phyloP scores from a whole-genome alignment of 768 basidiomycete genomes.

The Russula olivacea region DNA sequence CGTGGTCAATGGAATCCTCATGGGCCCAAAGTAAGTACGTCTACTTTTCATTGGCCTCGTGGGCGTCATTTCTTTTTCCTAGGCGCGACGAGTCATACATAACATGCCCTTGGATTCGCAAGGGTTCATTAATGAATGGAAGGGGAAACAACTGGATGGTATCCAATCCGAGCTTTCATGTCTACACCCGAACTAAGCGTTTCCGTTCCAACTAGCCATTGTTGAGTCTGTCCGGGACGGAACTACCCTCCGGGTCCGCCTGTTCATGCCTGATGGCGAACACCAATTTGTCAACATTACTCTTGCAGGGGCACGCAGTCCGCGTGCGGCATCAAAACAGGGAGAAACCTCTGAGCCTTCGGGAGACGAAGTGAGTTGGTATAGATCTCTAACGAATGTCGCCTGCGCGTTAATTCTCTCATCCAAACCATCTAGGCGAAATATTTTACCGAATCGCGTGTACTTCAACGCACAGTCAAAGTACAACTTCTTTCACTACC shows the following conservation, averaged over 20 bases:
- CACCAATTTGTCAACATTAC: conserved; percentile 89
- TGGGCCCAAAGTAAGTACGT: conserved; percentile 52
- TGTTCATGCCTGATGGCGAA: conserved; percentile 80
- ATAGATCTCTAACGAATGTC: not conserved
- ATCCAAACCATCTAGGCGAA: conserved; percentile 52
- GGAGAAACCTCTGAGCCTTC: conserved; percentile 77
- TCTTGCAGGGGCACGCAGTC: conserved; percentile 74
- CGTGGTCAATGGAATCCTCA: conserved; percentile 86
- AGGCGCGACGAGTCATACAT: conserved; percentile 73
- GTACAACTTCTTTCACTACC: conserved; percentile 78
- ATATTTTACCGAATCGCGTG: conserved; percentile 87
- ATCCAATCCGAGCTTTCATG: conserved; percentile 26
- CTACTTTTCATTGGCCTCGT: not conserved
- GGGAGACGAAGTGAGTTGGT: conserved; percentile 73
- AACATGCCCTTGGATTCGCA: conserved; percentile 88
- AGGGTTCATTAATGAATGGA: conserved; percentile 85
- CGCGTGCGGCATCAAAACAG: conserved; percentile 62
- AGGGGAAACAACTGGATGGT: conserved; percentile 89
- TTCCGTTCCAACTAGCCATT: conserved; percentile 47
- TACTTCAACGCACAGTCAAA: conserved; percentile 73
- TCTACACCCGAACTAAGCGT: not conserved
- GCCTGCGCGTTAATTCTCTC: not conserved
- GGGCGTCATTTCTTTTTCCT: conserved; percentile 16
- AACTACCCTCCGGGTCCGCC: conserved; percentile 79
- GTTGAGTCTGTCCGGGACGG: conserved; percentile 95